Evolutionary conservation across 257 asterid species (phyloP), one percentile per base, ranked within the genome.

Genomic region (Solanum virginianum): DNA sequence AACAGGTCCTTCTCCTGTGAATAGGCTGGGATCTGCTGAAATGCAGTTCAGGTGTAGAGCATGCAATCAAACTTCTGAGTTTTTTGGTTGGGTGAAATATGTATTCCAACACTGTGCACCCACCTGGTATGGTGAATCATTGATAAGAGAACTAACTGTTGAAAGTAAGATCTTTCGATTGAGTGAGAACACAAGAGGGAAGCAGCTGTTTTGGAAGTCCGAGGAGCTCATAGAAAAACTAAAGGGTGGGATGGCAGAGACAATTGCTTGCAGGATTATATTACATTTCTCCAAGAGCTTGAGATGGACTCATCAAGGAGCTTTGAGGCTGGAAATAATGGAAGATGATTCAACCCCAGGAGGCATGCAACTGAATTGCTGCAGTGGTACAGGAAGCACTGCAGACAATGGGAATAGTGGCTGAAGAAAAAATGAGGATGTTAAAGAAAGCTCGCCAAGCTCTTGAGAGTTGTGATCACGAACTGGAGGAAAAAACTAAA

Each of bases 81-180:
- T 96, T 68, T 87, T 96, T 43, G 99, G 98, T 15, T 96, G 98
- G 99, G 99, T 94, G 29, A 94, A 92, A 87, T 98, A 94, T 91
- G 95, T 96, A 32, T 96, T 96, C 87, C 96, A 92, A 92, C 98
- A 96, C 66, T 96, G 99, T 87, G 97, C 94, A n/a, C 94, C 98
- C 9, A 93, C 89, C 87, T 96, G 99, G 99, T 97, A 96, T 84
- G 92, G 92, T 90, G 99, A 94, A 69, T 92, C 94, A 79, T 84
- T 96, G 86, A 87, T 89, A 81, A 92, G 98, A 87, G 99, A 96
- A 86, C 96, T 96, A 56, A 97, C 95, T 88, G 94, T 77, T 90
- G 99, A 93, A 24, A 91, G 98, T 81, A 90, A 94, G 85, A 94
- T 96, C 75, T 96, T 93, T 87, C 93, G 92, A 3, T 92, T 97